Percentiles rank a stretch among this genome's conserved stretches.
These are phyloP conservation scores for Endotrypanum monterogeii DNA, from an alignment of 208 protist species.

Conservation along the genomic window DNA sequence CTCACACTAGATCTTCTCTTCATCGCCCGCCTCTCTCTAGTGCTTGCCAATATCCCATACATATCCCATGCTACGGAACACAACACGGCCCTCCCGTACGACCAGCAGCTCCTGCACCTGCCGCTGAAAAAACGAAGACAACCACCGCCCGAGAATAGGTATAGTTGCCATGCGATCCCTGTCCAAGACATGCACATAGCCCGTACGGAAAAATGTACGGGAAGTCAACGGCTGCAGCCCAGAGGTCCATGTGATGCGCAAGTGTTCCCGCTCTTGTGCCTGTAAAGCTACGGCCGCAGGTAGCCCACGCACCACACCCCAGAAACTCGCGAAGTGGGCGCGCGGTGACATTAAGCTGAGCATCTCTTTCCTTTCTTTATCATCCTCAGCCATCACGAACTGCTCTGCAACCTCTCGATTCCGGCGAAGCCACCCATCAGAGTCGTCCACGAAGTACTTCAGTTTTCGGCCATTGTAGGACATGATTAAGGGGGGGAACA, in stretches of 20 bases:
- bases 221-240: conserved; percentile 53
- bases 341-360: conserved; percentile 38
- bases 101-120: conserved; percentile 72
- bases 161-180: conserved; percentile 34
- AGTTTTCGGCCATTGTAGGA: conserved; percentile 79
- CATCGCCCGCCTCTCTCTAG: conserved; percentile 14
- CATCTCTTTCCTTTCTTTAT: conserved; percentile 67
- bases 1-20: neutral
- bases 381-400: conserved; percentile 80
- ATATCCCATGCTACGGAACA: conserved; percentile 79
- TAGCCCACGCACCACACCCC: conserved; percentile 71
- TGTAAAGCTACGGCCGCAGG: conserved; percentile 52
- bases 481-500: conserved; percentile 35
- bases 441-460: conserved; percentile 80
- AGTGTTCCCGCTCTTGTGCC: conserved; percentile 46
- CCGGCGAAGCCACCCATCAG: conserved; percentile 49
- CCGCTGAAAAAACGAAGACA: conserved; percentile 65
- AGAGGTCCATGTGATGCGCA: conserved; percentile 73
- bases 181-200: conserved; percentile 68
- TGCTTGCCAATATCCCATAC: conserved; percentile 61
- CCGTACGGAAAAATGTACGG: conserved; percentile 69
- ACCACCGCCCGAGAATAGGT: conserved; percentile 57
- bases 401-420: conserved; percentile 49
- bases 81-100: conserved; percentile 63
- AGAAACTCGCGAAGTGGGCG: conserved; percentile 75